Percentiles rank a stretch among this genome's conserved stretches.
Conservation (phyloP, 1,284 basidiomycete genomes). For the Mycosarcoma maydis region DNA sequence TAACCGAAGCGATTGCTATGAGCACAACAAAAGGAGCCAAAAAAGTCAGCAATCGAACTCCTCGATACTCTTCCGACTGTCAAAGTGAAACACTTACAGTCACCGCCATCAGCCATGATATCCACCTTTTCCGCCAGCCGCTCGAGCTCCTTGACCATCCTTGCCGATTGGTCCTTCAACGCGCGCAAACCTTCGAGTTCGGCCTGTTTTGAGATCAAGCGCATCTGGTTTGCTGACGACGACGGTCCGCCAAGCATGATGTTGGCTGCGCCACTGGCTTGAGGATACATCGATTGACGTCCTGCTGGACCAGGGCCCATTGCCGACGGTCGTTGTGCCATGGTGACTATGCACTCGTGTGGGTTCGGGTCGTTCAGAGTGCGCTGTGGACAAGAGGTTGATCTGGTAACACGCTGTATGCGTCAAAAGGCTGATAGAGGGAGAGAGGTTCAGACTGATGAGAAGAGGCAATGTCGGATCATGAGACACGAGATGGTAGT, state of each 20-base stretch:
- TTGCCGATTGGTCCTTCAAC: constrained; percentile 57
- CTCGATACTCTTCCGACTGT: no score
- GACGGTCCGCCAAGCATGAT: constrained; percentile 44
- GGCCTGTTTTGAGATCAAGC: constrained; percentile 58
- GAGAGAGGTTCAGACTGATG: no score
- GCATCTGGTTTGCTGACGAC: constrained; percentile 42
- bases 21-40: neutral
- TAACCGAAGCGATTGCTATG: constrained; percentile 60
- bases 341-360: neutral
- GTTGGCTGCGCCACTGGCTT: constrained; percentile 18
- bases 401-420: no score
- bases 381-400: no score
- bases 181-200: constrained; percentile 60
- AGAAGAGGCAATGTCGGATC: neutral
- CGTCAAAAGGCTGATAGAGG: no score
- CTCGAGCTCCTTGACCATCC: constrained; percentile 60
- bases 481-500: constrained; percentile 3
- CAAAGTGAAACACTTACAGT: constrained; percentile 53
- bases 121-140: constrained; percentile 57
- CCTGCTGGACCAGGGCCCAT: constrained; percentile 21
- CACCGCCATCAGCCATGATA: constrained; percentile 58
- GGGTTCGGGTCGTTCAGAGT: neutral
- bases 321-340: constrained; percentile 33
- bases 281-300: constrained; percentile 42
- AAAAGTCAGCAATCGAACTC: neutral